phyloP scores from a whole-genome alignment of 805 yeast species.

The Nadsonia fulvescens region DNA sequence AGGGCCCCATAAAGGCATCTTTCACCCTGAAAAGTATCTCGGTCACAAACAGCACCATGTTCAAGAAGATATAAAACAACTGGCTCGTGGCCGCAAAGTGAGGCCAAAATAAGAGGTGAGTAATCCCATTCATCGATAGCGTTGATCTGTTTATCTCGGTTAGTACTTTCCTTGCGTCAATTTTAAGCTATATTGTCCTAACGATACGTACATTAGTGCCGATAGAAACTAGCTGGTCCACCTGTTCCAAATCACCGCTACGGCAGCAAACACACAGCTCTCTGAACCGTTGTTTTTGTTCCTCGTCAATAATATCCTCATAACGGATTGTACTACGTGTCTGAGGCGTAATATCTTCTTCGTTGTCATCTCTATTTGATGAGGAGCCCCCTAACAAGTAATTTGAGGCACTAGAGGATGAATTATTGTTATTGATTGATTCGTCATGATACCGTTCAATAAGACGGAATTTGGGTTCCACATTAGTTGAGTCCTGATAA shows the following conservation, averaged over 20 bases:
- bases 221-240: slow-evolving; percentile 34
- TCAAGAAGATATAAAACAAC: slow-evolving; percentile 43
- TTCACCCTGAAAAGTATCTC: slow-evolving; percentile 70
- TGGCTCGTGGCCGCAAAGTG: slow-evolving; percentile 54
- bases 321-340: no score
- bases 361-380: no score
- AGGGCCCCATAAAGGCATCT: slow-evolving; percentile 65
- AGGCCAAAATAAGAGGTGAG: slow-evolving; percentile 56
- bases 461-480: slow-evolving; percentile 5
- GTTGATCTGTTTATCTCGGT: slow-evolving; percentile 18
- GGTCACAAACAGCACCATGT: slow-evolving; percentile 59
- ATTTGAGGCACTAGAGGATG: no score
- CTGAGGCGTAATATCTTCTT: no score
- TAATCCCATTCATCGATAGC: slow-evolving; percentile 56
- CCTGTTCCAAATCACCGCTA: slow-evolving; percentile 47
- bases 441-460: slow-evolving; percentile 4
- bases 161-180: background rate
- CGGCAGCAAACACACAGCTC: slow-evolving; percentile 52
- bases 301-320: no score
- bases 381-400: no score
- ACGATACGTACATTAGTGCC: slow-evolving; percentile 31
- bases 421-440: no score
- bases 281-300: no score
- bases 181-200: no score
- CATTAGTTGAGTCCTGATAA: background rate